Evolutionary conservation across 495 filamentous ascomycete genomes (phyloP).

Genomic region (Hypomontagnella monticulosa): DNA sequence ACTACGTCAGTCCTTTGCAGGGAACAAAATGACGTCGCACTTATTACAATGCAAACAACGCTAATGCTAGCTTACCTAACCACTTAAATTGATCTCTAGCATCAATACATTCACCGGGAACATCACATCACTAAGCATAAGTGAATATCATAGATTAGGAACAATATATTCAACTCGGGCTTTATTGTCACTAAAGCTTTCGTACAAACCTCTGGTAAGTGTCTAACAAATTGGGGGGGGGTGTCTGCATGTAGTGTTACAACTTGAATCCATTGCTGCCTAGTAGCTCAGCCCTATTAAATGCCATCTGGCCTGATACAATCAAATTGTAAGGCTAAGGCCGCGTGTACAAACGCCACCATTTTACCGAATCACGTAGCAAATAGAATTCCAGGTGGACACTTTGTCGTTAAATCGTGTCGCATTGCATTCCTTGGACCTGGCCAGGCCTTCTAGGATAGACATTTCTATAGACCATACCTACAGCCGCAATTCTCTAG

Average conservation of each 20-base stretch:
- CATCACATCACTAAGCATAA: too few species aligned
- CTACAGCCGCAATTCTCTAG: neutral
- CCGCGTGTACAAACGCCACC: constrained; percentile 17
- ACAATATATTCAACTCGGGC: too few species aligned
- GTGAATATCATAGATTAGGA: neutral
- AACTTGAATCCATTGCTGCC: neutral
- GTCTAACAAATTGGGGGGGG: too few species aligned
- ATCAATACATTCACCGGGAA: too few species aligned
- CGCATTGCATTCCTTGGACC: neutral
- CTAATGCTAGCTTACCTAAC: constrained; percentile 8
- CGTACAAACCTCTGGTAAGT: too few species aligned
- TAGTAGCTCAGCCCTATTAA: neutral
- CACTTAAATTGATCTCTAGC: neutral
- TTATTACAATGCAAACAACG: constrained; percentile 6
- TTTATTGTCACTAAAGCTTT: too few species aligned
- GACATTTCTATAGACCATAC: constrained; percentile 2
- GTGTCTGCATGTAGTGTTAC: too few species aligned
- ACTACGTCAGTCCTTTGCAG: constrained; percentile 36
- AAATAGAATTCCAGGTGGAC: neutral
- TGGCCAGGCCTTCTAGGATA: neutral
- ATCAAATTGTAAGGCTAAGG: constrained; percentile 6
- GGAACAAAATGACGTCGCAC: constrained; percentile 35
- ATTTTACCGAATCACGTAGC: constrained; percentile 6
- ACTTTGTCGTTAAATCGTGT: neutral
- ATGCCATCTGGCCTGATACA: constrained; percentile 31